Evolutionary conservation across 768 basidiomycete genomes (phyloP).

Genomic region (Scleroderma citrinum): DNA sequence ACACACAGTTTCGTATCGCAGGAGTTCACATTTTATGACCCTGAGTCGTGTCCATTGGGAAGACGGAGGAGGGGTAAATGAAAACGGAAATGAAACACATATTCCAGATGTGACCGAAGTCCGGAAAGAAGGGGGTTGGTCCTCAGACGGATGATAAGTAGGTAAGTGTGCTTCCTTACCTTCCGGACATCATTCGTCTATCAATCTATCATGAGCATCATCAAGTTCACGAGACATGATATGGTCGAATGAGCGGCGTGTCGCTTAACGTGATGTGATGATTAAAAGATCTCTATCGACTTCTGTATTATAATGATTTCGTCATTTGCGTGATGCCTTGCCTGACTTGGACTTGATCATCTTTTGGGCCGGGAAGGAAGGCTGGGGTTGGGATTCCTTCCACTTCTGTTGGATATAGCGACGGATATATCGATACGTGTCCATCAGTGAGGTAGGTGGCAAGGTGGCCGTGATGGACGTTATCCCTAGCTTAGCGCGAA

Average conservation of each 20-base stretch:
- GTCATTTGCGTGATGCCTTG: neutral
- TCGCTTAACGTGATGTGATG: neutral
- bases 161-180: no score
- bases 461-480: constrained; percentile 10
- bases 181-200: no score
- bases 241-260: neutral
- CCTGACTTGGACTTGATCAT: neutral
- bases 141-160: neutral
- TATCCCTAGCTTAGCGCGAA: constrained; percentile 37
- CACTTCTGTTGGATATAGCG: neutral
- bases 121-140: neutral
- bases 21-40: no score
- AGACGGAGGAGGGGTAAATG: no score
- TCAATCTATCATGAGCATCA: no score
- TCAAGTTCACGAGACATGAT: no score
- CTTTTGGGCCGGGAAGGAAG: neutral
- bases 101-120: neutral
- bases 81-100: neutral
- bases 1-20: no score
- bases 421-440: constrained; percentile 9
- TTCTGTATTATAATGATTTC: neutral
- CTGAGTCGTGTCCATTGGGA: no score
- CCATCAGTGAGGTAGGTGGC: constrained; percentile 24
- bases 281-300: neutral
- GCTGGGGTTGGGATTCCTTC: neutral